Evolutionary conservation across 164 flowering plant genomes (phyloP).

Genomic region (Taxillus chinensis): DNA sequence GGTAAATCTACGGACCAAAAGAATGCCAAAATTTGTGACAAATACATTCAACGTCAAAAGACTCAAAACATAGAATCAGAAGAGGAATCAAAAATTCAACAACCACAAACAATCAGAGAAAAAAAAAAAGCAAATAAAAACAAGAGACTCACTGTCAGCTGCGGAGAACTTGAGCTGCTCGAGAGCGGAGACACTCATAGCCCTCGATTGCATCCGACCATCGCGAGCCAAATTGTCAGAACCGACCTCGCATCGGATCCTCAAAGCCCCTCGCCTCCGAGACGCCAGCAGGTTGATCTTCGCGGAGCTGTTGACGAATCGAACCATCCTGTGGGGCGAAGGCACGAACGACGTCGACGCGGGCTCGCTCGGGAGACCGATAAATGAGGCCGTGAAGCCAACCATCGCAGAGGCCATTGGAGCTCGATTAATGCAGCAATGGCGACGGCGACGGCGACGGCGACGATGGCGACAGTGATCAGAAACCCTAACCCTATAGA

Average conservation of each 20-base stretch:
- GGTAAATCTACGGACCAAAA: too few species aligned
- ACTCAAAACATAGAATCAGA: too few species aligned
- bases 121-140: neutral
- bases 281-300: neutral
- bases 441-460: neutral
- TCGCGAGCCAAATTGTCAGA: neutral
- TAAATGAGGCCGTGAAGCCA: neutral
- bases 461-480: neutral
- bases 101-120: neutral
- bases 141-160: neutral
- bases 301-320: neutral
- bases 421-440: neutral
- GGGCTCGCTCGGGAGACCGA: neutral
- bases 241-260: neutral
- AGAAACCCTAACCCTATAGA: neutral
- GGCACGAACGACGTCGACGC: neutral
- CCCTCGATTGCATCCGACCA: neutral
- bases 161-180: constrained; percentile 1
- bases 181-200: neutral
- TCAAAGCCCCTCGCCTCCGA: neutral
- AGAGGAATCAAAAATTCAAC: too few species aligned
- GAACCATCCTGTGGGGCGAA: neutral
- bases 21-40: too few species aligned
- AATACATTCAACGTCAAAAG: too few species aligned
- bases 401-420: constrained; percentile 8